Evolutionary conservation across 2,329 filamentous ascomycete species (phyloP).

Genomic region (Beauveria brongniartii): DNA sequence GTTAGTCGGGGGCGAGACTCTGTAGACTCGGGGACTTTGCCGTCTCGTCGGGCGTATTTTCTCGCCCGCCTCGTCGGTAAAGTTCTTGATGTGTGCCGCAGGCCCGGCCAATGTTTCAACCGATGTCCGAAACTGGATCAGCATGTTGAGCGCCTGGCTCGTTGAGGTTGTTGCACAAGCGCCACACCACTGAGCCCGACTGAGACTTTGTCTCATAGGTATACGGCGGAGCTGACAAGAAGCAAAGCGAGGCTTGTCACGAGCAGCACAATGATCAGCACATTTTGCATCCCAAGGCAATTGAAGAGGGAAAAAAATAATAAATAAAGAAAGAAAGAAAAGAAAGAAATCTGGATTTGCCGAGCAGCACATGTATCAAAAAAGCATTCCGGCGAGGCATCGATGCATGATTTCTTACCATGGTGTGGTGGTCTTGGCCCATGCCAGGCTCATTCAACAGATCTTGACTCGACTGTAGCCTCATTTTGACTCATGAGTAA

Average conservation of each 20-base stretch:
- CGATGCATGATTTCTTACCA: constrained; percentile 24
- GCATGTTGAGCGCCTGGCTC: constrained; percentile 26
- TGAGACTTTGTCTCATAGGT: constrained; percentile 19
- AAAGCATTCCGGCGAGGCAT: constrained; percentile 14
- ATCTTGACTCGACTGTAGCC: constrained; percentile 8
- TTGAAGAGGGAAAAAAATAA: constrained; percentile 18
- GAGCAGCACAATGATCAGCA: constrained; percentile 44
- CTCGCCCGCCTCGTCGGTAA: constrained; percentile 21
- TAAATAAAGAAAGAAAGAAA: no score
- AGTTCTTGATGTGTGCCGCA: constrained; percentile 27
- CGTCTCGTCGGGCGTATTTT: constrained; percentile 18
- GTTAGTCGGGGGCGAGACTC: neutral
- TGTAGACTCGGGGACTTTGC: constrained; percentile 13
- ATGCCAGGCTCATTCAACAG: constrained; percentile 25
- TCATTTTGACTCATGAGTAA: constrained; percentile 10
- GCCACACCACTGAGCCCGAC: constrained; percentile 26
- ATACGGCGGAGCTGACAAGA: constrained; percentile 38
- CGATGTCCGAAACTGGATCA: constrained; percentile 29
- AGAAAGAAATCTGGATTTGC: constrained; percentile 13
- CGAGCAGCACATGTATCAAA: constrained; percentile 20
- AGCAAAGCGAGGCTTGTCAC: constrained; percentile 38
- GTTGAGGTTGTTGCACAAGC: constrained; percentile 23
- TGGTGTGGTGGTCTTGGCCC: constrained; percentile 22
- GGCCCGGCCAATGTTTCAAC: constrained; percentile 31
- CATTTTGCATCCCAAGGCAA: constrained; percentile 41